Conservation (phyloP, 1,284 basidiomycete genomes). For the Meira nashicola region DNA sequence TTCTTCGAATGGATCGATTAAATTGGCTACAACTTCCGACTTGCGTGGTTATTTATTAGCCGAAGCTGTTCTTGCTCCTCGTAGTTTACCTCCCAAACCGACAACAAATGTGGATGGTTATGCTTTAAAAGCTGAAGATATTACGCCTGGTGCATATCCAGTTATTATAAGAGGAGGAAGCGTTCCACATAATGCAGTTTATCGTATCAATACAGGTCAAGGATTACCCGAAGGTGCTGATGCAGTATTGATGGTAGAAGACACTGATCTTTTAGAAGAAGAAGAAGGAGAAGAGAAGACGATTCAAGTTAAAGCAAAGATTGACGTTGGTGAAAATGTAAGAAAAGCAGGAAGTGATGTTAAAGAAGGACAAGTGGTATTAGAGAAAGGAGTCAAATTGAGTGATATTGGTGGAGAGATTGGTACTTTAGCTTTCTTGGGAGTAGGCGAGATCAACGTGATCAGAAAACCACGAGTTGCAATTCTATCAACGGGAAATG, state of each 20-base stretch:
- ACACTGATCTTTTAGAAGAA: conserved; percentile 65
- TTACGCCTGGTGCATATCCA: conserved; percentile 63
- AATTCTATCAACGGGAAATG: conserved; percentile 77
- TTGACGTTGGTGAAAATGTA: conserved; percentile 68
- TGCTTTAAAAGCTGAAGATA: conserved; percentile 59
- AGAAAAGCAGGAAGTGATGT: conserved; percentile 71
- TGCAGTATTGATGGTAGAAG: conserved; percentile 84
- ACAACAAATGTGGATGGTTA: conserved; percentile 86
- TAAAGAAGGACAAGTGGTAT: conserved; percentile 63
- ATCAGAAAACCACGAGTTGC: conserved; percentile 70
- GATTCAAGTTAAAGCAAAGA: conserved; percentile 65
- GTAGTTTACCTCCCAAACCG: conserved; percentile 56
- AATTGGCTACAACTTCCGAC: conserved; percentile 48
- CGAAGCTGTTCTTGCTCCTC: conserved; percentile 65
- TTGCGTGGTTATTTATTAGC: conserved; percentile 69
- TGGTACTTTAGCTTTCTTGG: conserved; percentile 76
- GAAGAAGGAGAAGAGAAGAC: conserved; percentile 64
- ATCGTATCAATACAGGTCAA: conserved; percentile 53
- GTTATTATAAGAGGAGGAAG: conserved; percentile 61
- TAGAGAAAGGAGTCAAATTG: conserved; percentile 64
- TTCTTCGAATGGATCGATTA: conserved; percentile 44
- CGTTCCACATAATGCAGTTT: conserved; percentile 23
- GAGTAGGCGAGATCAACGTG: conserved; percentile 65
- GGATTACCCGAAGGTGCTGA: conserved; percentile 69
- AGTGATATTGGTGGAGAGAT: conserved; percentile 71